Conservation (phyloP, 1,139 yeast species). For the Magnusiomyces clavatus region DNA sequence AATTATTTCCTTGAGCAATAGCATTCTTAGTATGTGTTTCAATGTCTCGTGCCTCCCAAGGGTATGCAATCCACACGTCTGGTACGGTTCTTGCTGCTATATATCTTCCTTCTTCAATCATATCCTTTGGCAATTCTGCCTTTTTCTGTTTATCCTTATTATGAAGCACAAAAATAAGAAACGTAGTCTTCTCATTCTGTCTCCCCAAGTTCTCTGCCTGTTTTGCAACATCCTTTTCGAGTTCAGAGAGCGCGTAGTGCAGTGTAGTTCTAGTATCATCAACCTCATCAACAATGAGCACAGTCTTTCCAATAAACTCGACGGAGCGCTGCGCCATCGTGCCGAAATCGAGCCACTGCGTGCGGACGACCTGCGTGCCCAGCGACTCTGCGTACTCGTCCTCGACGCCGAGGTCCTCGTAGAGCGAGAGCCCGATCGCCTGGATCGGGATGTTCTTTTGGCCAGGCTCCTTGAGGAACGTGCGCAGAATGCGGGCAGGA, state of each 20-base stretch:
- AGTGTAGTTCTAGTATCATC: slow-evolving; percentile 94
- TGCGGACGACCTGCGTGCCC: slow-evolving; percentile 83
- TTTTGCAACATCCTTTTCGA: slow-evolving; percentile 68
- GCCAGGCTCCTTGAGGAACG: slow-evolving; percentile 81
- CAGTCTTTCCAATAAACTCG: slow-evolving; percentile 70
- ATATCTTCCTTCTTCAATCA: slow-evolving; percentile 62
- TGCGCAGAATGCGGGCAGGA: slow-evolving; percentile 90
- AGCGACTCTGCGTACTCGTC: slow-evolving; percentile 48
- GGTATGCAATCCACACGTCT: slow-evolving; percentile 95
- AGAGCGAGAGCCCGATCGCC: slow-evolving; percentile 86
- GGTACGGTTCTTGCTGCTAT: slow-evolving; percentile 88
- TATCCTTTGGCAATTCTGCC: slow-evolving; percentile 63
- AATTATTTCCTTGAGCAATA: slow-evolving; percentile 59
- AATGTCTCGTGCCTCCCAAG: slow-evolving; percentile 93
- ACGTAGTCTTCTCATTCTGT: slow-evolving; percentile 52
- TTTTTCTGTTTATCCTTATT: slow-evolving; percentile 85
- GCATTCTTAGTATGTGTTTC: slow-evolving; percentile 81
- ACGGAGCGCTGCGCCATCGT: slow-evolving; percentile 49
- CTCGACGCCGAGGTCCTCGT: slow-evolving; percentile 67
- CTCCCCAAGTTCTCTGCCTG: slow-evolving; percentile 48
- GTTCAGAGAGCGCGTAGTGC: slow-evolving; percentile 83
- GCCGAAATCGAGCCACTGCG: slow-evolving; percentile 90
- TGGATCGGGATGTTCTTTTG: slow-evolving; percentile 85
- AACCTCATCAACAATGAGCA: slow-evolving; percentile 85
- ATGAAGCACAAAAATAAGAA: slow-evolving; percentile 87